Percentiles rank a stretch among this genome's conserved stretches.
Evolutionary conservation across 108 stramenopile species (phyloP).

Genomic region (Cyclostephanos tholiformis): DNA sequence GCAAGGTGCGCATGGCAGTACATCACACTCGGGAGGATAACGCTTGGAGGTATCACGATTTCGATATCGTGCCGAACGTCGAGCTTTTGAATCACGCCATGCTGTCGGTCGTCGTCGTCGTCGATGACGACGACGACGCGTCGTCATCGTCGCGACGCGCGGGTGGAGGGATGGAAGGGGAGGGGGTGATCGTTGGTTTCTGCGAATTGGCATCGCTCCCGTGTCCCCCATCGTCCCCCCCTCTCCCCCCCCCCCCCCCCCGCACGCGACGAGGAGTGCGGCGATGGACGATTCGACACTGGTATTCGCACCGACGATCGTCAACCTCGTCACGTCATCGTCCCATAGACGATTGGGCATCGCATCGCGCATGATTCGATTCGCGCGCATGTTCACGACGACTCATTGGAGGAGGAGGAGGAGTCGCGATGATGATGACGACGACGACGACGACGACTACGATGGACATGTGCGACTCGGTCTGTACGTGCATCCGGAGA

Average conservation of each 20-base stretch:
- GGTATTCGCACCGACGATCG: constrained; percentile 55
- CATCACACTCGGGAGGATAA: constrained; percentile 54
- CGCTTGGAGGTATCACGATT: constrained; percentile 67
- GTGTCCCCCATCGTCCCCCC: constrained; percentile 18
- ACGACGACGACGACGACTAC: no score
- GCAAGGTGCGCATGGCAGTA: constrained; percentile 49
- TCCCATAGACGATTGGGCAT: constrained; percentile 65
- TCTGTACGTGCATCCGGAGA: constrained; percentile 69
- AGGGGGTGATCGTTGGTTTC: constrained; percentile 64
- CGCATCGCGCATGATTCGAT: constrained; percentile 55
- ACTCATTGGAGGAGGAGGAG: constrained; percentile 47
- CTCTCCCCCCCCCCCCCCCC: no score
- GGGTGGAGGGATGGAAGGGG: no score
- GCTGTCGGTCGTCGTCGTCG: constrained; percentile 51
- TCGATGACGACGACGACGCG: no score
- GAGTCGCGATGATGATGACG: neutral
- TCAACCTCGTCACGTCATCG: constrained; percentile 64
- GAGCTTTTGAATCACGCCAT: constrained; percentile 67
- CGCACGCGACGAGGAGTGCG: no score
- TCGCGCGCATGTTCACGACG: constrained; percentile 51
- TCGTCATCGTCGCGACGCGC: no score
- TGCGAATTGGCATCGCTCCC: constrained; percentile 75
- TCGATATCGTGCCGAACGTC: constrained; percentile 55
- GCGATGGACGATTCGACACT: no score
- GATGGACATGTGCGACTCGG: constrained; percentile 23